Conservation (phyloP, 2,329 filamentous ascomycete genomes). For the Chrysoporthe austroafricana region DNA sequence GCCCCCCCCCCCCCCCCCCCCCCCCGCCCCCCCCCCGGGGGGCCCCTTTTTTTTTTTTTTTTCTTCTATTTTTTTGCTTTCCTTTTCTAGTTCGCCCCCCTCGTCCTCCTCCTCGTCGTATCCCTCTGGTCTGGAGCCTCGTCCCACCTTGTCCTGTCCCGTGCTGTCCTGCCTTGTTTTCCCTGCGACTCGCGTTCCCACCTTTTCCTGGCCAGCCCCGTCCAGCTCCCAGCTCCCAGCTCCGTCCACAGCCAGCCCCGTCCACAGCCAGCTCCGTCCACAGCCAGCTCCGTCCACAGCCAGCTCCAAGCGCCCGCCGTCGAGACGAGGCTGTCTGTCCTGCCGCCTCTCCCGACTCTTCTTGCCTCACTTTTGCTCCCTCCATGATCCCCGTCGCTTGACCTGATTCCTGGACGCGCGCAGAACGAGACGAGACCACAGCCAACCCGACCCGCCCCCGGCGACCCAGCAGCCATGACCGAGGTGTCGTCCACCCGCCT, state of each 20-base stretch:
- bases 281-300: slow-evolving; percentile 12
- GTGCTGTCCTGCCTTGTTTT: slow-evolving; percentile 11
- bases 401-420: slow-evolving; percentile 20
- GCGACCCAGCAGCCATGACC: slow-evolving; percentile 60
- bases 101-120: slow-evolving; percentile 12
- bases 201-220: not conserved
- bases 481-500: slow-evolving; percentile 94
- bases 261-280: slow-evolving; percentile 6
- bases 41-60: not conserved
- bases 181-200: not conserved
- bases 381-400: slow-evolving; percentile 17
- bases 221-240: not conserved
- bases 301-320: not conserved
- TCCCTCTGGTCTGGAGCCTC: slow-evolving; percentile 8
- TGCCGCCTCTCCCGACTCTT: not conserved
- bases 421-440: not conserved
- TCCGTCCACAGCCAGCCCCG: slow-evolving; percentile 9
- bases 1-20: no score
- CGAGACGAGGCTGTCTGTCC: slow-evolving; percentile 8
- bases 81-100: slow-evolving; percentile 9
- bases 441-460: not conserved
- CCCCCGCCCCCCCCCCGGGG: no score
- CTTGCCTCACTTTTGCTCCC: slow-evolving; percentile 4
- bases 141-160: slow-evolving; percentile 26
- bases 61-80: no score